Base-by-base conservation (phyloP, 345 rosid species). In the Clarkia xantiana region DNA sequence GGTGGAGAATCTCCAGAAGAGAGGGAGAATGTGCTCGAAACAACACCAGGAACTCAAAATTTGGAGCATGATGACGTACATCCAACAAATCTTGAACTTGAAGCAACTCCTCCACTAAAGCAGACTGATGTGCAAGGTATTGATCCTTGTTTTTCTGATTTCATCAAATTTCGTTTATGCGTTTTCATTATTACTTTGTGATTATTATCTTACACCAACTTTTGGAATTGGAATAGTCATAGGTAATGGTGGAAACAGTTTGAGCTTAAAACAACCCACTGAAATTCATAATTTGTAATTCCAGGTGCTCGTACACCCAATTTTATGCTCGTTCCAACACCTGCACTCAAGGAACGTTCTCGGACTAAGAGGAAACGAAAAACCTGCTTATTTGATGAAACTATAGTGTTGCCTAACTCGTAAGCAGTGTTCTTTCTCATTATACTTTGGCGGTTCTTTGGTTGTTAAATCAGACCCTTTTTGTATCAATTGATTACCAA, bases 361-460 rank as follows among this genome's bases (percentile, higher is more conserved):
- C 75, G 58, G 54, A 38, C 42, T 60, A 54, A 57, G 47, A 67
- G 74, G 66, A 81, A 81, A 63, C 67, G 86, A 52, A 81, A 76
- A 61, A 29, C 6, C 36, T 79, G 81, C 64, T 18, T 75, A 29
- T 63, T 60, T 34, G 97, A 90, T 62, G 78, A 80, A 42, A 56
- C 63, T 46, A 63, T 70, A 16, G 58, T 76, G 42, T 69, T 82
- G 65, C 74, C 94, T 17, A 90, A 73, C 62, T 54, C 55, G 97
- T 90, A 82, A 66, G 85, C 57, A 14, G 56, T 51, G 22, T 2
- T 0, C 36, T 29, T 29, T 29, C 36, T 29, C 5, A 22, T 29
- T 29, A 29, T 29, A 29, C 36, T 29, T 22, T 2, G 25, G 25
- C 25, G 2, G 25, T 22, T 22, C 25, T 22, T 22, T 22, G 2